phyloP scores from a whole-genome alignment of 2,329 filamentous ascomycete genomes.

The Monascus ruber region DNA sequence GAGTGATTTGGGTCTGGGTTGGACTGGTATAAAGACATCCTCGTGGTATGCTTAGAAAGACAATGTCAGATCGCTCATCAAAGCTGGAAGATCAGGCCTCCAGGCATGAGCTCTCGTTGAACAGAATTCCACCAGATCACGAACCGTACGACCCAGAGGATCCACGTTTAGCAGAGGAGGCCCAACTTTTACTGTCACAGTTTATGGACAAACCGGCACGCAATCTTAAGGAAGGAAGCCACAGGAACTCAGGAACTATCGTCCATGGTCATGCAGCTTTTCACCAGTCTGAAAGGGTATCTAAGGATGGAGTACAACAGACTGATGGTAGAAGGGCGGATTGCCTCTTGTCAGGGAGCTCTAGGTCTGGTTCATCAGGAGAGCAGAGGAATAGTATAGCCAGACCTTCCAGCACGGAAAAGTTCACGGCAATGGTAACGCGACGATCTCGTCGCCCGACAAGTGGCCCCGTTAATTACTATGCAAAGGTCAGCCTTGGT shows the following conservation, averaged over 20 bases:
- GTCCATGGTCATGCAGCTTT: no score
- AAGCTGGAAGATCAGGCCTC: background rate
- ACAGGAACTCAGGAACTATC: background rate
- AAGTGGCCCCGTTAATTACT: slow-evolving; percentile 22
- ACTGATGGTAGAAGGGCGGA: no score
- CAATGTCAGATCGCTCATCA: background rate
- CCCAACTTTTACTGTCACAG: slow-evolving; percentile 13
- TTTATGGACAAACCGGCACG: slow-evolving; percentile 10
- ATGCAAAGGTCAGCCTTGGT: slow-evolving; percentile 9
- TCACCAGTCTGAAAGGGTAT: no score
- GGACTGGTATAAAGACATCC: background rate
- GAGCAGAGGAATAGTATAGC: no score
- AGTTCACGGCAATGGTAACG: background rate
- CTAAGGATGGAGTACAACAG: no score
- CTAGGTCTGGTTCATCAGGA: no score
- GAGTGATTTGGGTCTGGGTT: no score
- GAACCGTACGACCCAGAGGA: slow-evolving; percentile 8
- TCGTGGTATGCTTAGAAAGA: background rate
- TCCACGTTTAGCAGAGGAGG: slow-evolving; percentile 9
- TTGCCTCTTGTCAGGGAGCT: no score
- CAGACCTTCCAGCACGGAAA: no score
- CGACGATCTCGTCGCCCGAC: slow-evolving; percentile 19
- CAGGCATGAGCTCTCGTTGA: background rate
- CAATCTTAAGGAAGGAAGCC: background rate
- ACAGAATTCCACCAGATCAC: no score